phyloP scores from a whole-genome alignment of 202 grass and related monocot species.

The Thinopyrum obtusiflorum region DNA sequence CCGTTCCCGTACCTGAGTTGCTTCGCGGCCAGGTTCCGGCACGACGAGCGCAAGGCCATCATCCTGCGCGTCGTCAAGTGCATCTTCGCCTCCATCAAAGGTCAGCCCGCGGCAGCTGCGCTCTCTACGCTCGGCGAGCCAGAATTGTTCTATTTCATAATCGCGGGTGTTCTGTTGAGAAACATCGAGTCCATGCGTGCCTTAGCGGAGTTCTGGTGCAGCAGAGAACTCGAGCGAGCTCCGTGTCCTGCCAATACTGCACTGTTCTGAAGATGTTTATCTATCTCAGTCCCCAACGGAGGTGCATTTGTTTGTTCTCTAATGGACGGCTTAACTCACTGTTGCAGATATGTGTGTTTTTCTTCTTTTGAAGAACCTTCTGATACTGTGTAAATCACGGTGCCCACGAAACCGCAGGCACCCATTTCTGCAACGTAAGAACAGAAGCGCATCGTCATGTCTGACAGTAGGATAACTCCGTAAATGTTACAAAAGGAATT shows the following conservation, averaged over 20 bases:
- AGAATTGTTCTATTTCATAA: no score
- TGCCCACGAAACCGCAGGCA: no score
- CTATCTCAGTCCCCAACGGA: neutral
- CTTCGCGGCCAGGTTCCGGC: conserved; percentile 52
- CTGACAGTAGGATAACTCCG: no score
- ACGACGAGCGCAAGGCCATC: conserved; percentile 40
- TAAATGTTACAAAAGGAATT: no score
- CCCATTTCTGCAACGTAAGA: no score
- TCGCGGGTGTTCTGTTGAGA: neutral
- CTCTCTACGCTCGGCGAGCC: no score
- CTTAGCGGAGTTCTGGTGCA: neutral
- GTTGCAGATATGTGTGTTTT: no score
- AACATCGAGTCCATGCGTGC: neutral
- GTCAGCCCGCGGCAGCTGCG: conserved; percentile 33
- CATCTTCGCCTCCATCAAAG: conserved; percentile 66
- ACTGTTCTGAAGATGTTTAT: neutral
- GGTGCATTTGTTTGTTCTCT: neutral
- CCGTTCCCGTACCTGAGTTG: conserved; percentile 80
- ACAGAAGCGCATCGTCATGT: no score
- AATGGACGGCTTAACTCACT: no score
- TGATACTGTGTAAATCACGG: no score
- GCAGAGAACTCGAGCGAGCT: neutral
- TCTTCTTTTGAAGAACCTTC: no score
- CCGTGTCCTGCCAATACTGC: neutral
- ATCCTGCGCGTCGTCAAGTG: conserved; percentile 48